Evolutionary conservation across 129 eudicot species (phyloP), one percentile per base, ranked within the genome.

Genomic region (Oenanthe sinensis): DNA sequence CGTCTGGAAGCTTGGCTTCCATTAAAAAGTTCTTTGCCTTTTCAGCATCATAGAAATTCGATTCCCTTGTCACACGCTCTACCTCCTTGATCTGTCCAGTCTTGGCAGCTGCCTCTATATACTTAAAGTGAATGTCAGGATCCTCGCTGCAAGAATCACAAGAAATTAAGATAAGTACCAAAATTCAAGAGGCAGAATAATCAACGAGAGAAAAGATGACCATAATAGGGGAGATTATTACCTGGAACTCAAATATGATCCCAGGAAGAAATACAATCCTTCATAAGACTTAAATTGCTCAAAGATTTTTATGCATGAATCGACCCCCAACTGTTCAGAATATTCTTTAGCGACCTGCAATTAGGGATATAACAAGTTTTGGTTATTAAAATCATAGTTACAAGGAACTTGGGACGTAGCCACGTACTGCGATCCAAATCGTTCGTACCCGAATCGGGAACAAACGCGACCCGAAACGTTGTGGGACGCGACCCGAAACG

Each of bases 1-100:
- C 93, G 79, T 89, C 93, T 20, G 93, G 93, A 77, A 89, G 93
- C 77, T 89, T 89, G 58, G 89, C 90, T 74, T 89, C 93, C 93
- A 89, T 89, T 60, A 89, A 79, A 78, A 89, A 89, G 84, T 87
- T 89, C 80, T 89, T 89, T 0, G 93, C 85, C 84, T 89, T 89
- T 73, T 89, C 93, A 47, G 93, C 79, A 55, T 89, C 89, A 81
- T 89, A 89, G 77, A 89, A 89, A 74, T 89, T 83, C 16, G 93
- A 89, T 79, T 89, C 93, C 77, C 93, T 80, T 20, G 92, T 88
- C 30, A 88, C 92, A 45, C 92, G 87, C 81, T 88, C 92, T 26
- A 88, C 92, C 81, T 89, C 93, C 81, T 89, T 89, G 69, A 89
- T 83, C 82, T 89, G 93, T 58, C 93, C 93, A 39, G 93, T 89